A percentile compares a stretch with the other conserved stretches of the same genome.
Conservation (phyloP, 441 rosid species). For the Oxalis stricta region DNA sequence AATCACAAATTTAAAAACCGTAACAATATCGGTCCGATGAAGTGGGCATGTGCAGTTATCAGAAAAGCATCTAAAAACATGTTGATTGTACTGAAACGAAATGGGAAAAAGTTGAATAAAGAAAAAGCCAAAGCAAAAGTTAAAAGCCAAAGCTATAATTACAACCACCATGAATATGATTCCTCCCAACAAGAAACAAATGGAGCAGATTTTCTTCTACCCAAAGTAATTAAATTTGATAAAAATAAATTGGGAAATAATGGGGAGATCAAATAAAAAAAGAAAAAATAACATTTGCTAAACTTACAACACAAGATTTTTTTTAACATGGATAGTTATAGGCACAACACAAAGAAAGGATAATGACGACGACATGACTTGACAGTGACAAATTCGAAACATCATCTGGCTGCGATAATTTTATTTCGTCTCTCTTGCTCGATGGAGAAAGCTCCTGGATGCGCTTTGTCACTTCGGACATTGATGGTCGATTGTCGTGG, state of each 20-base stretch:
- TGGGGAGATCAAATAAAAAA: neutral
- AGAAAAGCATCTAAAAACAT: neutral
- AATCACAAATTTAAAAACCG: too few species aligned
- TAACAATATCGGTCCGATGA: too few species aligned
- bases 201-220: conserved; percentile 17
- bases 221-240: conserved; percentile 3
- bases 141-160: conserved; percentile 22
- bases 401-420: too few species aligned
- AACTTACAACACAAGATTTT: conserved; percentile 8
- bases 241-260: neutral
- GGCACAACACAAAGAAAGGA: conserved; percentile 4
- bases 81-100: conserved; percentile 9
- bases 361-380: neutral
- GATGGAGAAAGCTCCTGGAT: conserved; percentile 45
- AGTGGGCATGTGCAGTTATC: too few species aligned
- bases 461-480: conserved; percentile 43
- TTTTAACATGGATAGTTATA: conserved; percentile 15
- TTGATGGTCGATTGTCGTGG: conserved; percentile 79
- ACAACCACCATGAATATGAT: conserved; percentile 29
- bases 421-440: conserved; percentile 20
- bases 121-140: conserved; percentile 24
- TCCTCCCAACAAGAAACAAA: conserved; percentile 23
- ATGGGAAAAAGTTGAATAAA: conserved; percentile 20
- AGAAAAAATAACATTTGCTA: conserved; percentile 6
- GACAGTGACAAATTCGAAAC: neutral